phyloP scores from a whole-genome alignment of 768 basidiomycete genomes.

The Pleurotus eryngii region DNA sequence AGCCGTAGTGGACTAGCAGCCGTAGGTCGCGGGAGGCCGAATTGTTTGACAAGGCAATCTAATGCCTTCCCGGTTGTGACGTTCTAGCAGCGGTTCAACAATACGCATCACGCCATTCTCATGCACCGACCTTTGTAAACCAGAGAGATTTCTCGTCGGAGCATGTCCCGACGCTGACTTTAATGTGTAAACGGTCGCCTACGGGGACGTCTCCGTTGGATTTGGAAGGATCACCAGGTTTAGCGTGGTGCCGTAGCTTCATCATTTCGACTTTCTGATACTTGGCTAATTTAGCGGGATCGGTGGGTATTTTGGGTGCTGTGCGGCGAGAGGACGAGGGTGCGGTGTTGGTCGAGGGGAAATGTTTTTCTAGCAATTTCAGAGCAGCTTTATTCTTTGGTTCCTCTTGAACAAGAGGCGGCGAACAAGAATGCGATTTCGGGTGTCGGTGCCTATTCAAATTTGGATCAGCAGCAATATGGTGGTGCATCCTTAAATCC shows the following conservation, averaged over 20 bases:
- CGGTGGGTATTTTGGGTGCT: conserved; percentile 33
- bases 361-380: conserved; percentile 51
- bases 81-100: background rate
- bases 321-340: conserved; percentile 18
- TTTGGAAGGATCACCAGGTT: conserved; percentile 60
- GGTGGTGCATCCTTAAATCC: background rate
- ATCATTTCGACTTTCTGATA: conserved; percentile 60
- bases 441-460: conserved; percentile 61
- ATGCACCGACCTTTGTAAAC: conserved; percentile 60
- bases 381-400: conserved; percentile 46
- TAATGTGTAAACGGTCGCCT: conserved; percentile 59
- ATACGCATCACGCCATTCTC: background rate
- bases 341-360: conserved; percentile 27
- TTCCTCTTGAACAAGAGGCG: conserved; percentile 12
- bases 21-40: background rate
- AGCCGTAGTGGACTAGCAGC: background rate
- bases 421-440: conserved; percentile 55
- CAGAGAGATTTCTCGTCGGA: conserved; percentile 51
- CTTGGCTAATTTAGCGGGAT: conserved; percentile 53
- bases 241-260: conserved; percentile 72
- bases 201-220: conserved; percentile 40
- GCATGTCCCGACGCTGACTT: conserved; percentile 31
- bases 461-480: conserved; percentile 11
- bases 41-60: conserved; percentile 1
- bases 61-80: background rate